Percentiles rank a stretch among this genome's conserved stretches.
These are phyloP conservation scores for Lecanicillium sp. DNA, from an alignment of 2,329 filamentous ascomycete species.

Conservation along the genomic window DNA sequence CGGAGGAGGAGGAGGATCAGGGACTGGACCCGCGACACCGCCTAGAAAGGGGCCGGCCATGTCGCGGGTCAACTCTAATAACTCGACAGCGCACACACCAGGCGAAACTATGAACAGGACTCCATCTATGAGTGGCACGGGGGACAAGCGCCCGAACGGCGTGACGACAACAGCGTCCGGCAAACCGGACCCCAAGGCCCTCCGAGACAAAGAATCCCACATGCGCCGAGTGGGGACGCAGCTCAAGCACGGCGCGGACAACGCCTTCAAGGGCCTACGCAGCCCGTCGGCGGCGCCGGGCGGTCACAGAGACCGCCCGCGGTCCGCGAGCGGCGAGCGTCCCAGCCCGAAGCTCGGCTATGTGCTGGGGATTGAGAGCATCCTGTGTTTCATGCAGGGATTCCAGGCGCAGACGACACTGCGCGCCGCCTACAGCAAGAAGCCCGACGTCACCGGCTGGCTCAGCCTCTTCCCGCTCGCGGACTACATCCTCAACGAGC, in stretches of 20 bases:
- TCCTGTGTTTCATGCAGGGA: slow-evolving; percentile 47
- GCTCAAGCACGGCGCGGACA: slow-evolving; percentile 50
- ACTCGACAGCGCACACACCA: slow-evolving; percentile 47
- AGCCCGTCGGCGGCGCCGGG: slow-evolving; percentile 19
- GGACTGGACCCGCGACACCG: slow-evolving; percentile 42
- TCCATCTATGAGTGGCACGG: neutral
- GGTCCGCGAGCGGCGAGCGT: slow-evolving; percentile 20
- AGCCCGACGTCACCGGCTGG: slow-evolving; percentile 37
- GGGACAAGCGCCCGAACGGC: slow-evolving; percentile 28
- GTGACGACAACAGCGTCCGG: slow-evolving; percentile 21
- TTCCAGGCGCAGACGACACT: slow-evolving; percentile 45
- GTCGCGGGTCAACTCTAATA: slow-evolving; percentile 48
- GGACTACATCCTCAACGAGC: slow-evolving; percentile 32
- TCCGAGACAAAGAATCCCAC: slow-evolving; percentile 31
- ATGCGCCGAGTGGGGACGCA: slow-evolving; percentile 40
- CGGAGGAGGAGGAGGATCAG: no score
- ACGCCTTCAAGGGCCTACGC: slow-evolving; percentile 27
- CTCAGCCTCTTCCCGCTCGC: slow-evolving; percentile 40
- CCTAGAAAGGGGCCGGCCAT: slow-evolving; percentile 48
- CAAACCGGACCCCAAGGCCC: slow-evolving; percentile 22
- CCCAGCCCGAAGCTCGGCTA: slow-evolving; percentile 35
- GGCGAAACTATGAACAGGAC: slow-evolving; percentile 35
- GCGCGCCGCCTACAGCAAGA: slow-evolving; percentile 38
- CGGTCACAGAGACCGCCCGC: slow-evolving; percentile 17
- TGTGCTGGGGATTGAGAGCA: slow-evolving; percentile 42